These are phyloP conservation scores for Hemisphaericaspora subhashii DNA, from an alignment of 1,139 yeast species.

Conservation along the genomic window DNA sequence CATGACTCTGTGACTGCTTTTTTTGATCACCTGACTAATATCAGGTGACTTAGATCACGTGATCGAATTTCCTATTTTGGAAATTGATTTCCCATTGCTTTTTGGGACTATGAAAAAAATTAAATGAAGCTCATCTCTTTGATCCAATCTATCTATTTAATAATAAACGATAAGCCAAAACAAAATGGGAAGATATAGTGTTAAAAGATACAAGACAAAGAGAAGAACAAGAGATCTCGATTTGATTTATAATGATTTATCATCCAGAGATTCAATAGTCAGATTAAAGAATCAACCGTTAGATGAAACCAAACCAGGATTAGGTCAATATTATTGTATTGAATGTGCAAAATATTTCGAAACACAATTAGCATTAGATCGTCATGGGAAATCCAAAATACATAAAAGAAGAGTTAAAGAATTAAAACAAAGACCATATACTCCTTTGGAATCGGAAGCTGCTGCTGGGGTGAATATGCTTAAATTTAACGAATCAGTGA, in stretches of 20 bases:
- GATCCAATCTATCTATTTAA: too few species aligned
- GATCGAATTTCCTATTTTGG: neutral
- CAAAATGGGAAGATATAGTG: constrained; percentile 82
- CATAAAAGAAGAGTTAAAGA: constrained; percentile 86
- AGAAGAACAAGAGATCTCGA: constrained; percentile 86
- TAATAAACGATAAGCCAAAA: constrained; percentile 1
- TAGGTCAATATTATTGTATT: constrained; percentile 92
- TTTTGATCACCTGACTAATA: constrained; percentile 1
- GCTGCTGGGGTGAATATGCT: constrained; percentile 79
- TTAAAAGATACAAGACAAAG: constrained; percentile 71
- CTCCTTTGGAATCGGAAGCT: constrained; percentile 86
- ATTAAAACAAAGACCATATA: constrained; percentile 75
- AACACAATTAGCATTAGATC: constrained; percentile 67
- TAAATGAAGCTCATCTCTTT: constrained; percentile 5
- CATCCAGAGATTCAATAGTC: constrained; percentile 59
- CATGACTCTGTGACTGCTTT: constrained; percentile 9
- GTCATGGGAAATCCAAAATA: constrained; percentile 72
- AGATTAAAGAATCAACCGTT: constrained; percentile 75
- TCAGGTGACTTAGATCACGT: constrained; percentile 2
- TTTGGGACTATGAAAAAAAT: constrained; percentile 1
- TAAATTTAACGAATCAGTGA: constrained; percentile 63
- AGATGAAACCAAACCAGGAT: constrained; percentile 89
- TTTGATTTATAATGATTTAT: constrained; percentile 73
- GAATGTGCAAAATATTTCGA: constrained; percentile 94
- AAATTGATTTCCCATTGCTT: neutral